Percentiles rank a stretch among this genome's conserved stretches.
phyloP scores from a whole-genome alignment of 139 green algal species.

The Microglena sp. region DNA sequence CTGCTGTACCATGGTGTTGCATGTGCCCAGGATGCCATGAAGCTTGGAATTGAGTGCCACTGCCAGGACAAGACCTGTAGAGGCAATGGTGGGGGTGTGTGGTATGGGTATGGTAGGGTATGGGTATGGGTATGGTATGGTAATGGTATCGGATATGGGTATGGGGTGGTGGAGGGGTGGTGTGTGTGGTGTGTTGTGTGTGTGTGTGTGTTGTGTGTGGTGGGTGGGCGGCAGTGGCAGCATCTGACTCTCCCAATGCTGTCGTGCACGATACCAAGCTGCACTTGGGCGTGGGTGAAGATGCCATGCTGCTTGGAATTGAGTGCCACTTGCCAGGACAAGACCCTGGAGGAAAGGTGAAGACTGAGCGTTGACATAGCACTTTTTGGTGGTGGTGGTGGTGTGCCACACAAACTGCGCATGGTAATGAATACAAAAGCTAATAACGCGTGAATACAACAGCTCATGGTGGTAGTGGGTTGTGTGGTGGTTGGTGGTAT shows the following conservation, averaged over 20 bases:
- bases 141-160: too few species aligned
- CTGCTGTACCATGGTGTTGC: background rate
- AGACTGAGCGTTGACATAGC: background rate
- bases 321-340: constrained; percentile 73
- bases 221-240: background rate
- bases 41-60: constrained; percentile 68
- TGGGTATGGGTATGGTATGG: background rate
- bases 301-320: constrained; percentile 34
- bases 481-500: too few species aligned
- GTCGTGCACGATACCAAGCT: too few species aligned
- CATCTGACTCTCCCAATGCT: too few species aligned
- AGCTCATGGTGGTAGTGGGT: too few species aligned
- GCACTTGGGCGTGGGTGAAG: too few species aligned
- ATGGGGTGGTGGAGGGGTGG: too few species aligned
- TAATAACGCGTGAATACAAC: too few species aligned
- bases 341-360: constrained; percentile 59
- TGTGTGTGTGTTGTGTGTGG: background rate
- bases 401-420: background rate
- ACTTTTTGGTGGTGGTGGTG: too few species aligned
- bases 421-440: background rate
- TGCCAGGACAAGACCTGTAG: constrained; percentile 59
- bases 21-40: background rate
- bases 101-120: too few species aligned
- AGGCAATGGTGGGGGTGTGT: too few species aligned
- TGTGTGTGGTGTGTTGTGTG: background rate